These are phyloP conservation scores for Apophysomyces trapeziformis DNA, from an alignment of 371 early-diverging fungal species.

Conservation along the genomic window DNA sequence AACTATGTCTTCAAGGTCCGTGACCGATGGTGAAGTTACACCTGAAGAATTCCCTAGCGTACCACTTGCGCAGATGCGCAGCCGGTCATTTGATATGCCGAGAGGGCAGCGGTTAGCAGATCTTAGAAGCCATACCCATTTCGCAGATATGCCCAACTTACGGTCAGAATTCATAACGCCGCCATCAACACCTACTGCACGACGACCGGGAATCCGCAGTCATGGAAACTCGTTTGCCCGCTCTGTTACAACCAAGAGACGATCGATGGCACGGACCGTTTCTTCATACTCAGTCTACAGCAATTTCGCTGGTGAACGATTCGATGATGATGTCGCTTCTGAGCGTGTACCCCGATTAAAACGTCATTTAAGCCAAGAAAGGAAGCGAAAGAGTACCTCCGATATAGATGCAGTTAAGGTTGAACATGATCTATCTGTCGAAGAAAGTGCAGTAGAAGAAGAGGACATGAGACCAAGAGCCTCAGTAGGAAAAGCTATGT, in stretches of 20 bases:
- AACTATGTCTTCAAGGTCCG: neutral
- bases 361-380: neutral
- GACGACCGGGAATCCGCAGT: conserved; percentile 14
- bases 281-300: conserved; percentile 36
- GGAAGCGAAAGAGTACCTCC: neutral
- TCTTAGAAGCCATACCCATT: conserved; percentile 8
- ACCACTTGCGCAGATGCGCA: neutral
- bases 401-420: neutral
- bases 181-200: conserved; percentile 3
- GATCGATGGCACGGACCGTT: conserved; percentile 29
- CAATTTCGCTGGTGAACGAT: conserved; percentile 38
- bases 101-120: neutral
- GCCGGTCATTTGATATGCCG: conserved; percentile 1
- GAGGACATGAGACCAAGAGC: conserved; percentile 3
- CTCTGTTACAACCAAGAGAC: conserved; percentile 6
- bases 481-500: conserved; percentile 17
- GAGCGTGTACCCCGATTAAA: neutral
- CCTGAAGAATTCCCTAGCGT: neutral
- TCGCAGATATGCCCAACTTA: conserved; percentile 3
- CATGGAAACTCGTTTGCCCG: conserved; percentile 9
- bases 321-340: conserved; percentile 3
- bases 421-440: neutral
- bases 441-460: conserved; percentile 3
- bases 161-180: conserved; percentile 7
- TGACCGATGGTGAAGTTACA: neutral